These are phyloP conservation scores for Pseudopyricularia javanii DNA, from an alignment of 2,329 filamentous ascomycete genomes.

Conservation along the genomic window DNA sequence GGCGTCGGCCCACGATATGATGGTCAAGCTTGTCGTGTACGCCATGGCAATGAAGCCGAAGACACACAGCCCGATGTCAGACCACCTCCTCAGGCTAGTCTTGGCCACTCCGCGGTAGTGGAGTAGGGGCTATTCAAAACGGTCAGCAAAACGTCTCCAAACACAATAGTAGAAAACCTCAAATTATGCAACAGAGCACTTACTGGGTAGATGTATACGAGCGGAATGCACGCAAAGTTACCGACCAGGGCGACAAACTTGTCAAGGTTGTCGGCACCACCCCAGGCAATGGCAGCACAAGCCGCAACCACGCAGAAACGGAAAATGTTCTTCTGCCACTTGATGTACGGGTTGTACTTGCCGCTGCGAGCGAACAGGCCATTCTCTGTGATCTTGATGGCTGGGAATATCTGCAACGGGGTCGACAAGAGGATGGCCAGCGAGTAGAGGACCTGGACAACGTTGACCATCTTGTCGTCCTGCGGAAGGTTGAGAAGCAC, in stretches of 20 bases:
- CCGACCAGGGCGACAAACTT: slow-evolving; percentile 96
- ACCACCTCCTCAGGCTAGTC: slow-evolving; percentile 50
- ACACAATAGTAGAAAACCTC: too few relatives aligned
- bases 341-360: slow-evolving; percentile 97
- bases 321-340: slow-evolving; percentile 99
- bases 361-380: slow-evolving; percentile 86
- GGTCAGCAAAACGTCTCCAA: too few relatives aligned
- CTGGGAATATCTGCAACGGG: slow-evolving; percentile 91
- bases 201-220: slow-evolving; percentile 97
- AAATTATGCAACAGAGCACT: slow-evolving; percentile 24
- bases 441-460: slow-evolving; percentile 94
- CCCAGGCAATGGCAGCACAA: slow-evolving; percentile 82
- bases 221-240: slow-evolving; percentile 92
- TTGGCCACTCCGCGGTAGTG: slow-evolving; percentile 74
- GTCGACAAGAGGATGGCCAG: slow-evolving; percentile 92
- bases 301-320: slow-evolving; percentile 84
- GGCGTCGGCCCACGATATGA: slow-evolving; percentile 71
- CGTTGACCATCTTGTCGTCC: slow-evolving; percentile 89
- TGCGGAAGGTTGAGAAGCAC: slow-evolving; percentile 94
- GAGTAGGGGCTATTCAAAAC: slow-evolving; percentile 62
- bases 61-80: slow-evolving; percentile 65
- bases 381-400: slow-evolving; percentile 92
- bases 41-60: slow-evolving; percentile 81
- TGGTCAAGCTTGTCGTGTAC: slow-evolving; percentile 80
- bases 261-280: slow-evolving; percentile 83